Conservation (phyloP, 2,329 filamentous ascomycete species). For the Taxawa tesnikishii region DNA sequence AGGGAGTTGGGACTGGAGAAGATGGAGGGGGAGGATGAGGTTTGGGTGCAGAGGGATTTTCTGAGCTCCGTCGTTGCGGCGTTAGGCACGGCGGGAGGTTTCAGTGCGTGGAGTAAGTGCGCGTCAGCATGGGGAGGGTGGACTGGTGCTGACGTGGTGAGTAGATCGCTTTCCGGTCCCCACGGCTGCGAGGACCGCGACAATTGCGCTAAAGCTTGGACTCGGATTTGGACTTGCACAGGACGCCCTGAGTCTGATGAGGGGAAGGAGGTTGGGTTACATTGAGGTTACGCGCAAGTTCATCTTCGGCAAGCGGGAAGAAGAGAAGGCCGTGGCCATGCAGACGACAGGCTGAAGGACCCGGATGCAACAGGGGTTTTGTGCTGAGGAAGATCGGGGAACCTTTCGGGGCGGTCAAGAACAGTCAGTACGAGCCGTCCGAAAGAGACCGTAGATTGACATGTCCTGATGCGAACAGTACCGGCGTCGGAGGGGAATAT, state of each 20-base stretch:
- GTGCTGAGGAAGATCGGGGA: no score
- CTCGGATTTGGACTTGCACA: constrained; percentile 70
- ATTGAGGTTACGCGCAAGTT: constrained; percentile 44
- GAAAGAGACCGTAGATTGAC: no score
- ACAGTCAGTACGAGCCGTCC: no score
- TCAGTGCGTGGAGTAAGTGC: constrained; percentile 80
- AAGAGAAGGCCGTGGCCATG: no score
- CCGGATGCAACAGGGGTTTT: no score
- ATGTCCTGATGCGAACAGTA: no score
- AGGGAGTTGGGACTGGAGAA: constrained; percentile 15
- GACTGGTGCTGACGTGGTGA: no score
- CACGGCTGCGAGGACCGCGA: constrained; percentile 50
- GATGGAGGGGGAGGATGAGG: constrained; percentile 12
- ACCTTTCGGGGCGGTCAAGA: no score
- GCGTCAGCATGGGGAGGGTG: no score
- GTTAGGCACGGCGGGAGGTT: constrained; percentile 70
- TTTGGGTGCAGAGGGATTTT: constrained; percentile 49
- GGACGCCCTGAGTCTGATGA: constrained; percentile 56
- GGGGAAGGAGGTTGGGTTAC: constrained; percentile 63
- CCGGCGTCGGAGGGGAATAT: no score
- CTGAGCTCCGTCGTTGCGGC: constrained; percentile 73
- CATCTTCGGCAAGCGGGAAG: constrained; percentile 10
- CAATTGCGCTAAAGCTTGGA: constrained; percentile 66
- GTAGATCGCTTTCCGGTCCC: constrained; percentile 69
- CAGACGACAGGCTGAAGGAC: no score